Evolutionary conservation across 2,329 filamentous ascomycete species (phyloP), one percentile per base, ranked within the genome.

Genomic region (Ceratocystis smalleyi): DNA sequence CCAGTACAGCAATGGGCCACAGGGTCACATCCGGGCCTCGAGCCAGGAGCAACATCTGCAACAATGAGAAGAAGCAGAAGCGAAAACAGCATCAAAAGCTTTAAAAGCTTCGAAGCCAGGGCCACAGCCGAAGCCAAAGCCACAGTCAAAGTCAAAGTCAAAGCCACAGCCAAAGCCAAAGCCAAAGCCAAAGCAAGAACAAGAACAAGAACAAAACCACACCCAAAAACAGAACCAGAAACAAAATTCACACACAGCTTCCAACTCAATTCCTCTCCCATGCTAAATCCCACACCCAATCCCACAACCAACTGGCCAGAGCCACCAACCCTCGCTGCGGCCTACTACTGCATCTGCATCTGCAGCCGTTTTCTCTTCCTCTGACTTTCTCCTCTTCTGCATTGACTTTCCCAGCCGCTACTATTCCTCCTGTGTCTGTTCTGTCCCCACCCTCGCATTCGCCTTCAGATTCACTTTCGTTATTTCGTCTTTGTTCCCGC

Each of bases 21-120:
- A 63, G 24, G 57, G 54, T 61, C 64, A 61, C 57, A 60, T 61
- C 27, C 64, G 61, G 5, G 60, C 64, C 45, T 66, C 64, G 27
- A 66, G 62, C 32, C 65, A 66, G 59, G 30, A 64, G 7, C 61
- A 57, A 32, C 24, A 19, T 19, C 57, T 62, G 27, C 27, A 47
- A 15, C 35, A 40, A 40, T 40, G 35, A 40, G 35, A 40, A 40
- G 10, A 40, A 40, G 19, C 61, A 63, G 15, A 45, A 57, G 35
- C 24, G 47, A 30, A 45, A 17, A 62, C 30, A 43, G 24, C 45
- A 51, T 12, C 27, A 55, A 22, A 30, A 59, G 24, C 51, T 12
- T 19, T 40, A n/a, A 22, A 19, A 51, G 19, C 47, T 57, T 3
- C 62, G 55, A 43, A 61, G 40, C 59, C 62, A 59, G 51, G 32